These are phyloP conservation scores for Monosporascus sp. DNA, from an alignment of 2,329 filamentous ascomycete genomes.

Conservation along the genomic window DNA sequence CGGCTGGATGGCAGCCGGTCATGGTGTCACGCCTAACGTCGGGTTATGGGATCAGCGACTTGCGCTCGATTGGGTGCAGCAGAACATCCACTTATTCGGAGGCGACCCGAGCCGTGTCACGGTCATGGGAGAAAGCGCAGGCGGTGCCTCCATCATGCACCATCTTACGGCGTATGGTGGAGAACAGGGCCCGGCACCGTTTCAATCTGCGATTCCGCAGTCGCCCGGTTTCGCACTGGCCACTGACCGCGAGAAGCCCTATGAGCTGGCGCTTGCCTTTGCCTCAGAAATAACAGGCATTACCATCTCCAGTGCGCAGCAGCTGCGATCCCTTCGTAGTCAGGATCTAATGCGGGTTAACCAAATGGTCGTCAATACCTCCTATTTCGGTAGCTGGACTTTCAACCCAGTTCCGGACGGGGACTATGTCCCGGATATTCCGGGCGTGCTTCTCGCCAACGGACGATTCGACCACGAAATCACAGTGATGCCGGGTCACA, in stretches of 20 bases:
- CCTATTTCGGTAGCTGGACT: slow-evolving; percentile 19
- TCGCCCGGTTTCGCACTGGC: slow-evolving; percentile 20
- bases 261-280: slow-evolving; percentile 10
- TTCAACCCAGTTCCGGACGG: slow-evolving; percentile 22
- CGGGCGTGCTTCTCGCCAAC: slow-evolving; percentile 16
- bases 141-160: slow-evolving; percentile 43
- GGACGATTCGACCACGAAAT: slow-evolving; percentile 14
- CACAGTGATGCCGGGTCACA: slow-evolving; percentile 6
- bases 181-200: slow-evolving; percentile 10
- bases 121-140: slow-evolving; percentile 46
- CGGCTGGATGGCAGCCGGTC: slow-evolving; percentile 16
- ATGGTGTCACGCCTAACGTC: slow-evolving; percentile 34
- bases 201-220: slow-evolving; percentile 15
- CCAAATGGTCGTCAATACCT: slow-evolving; percentile 15
- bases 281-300: slow-evolving; percentile 5
- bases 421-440: slow-evolving; percentile 15
- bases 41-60: slow-evolving; percentile 43
- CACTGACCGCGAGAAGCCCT: slow-evolving; percentile 9
- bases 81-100: slow-evolving; percentile 41
- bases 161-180: slow-evolving; percentile 41
- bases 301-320: slow-evolving; percentile 3
- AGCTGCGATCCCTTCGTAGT: slow-evolving; percentile 3
- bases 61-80: slow-evolving; percentile 43
- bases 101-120: slow-evolving; percentile 26
- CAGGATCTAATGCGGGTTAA: slow-evolving; percentile 11